phyloP scores from a whole-genome alignment of 2,329 filamentous ascomycete genomes.

The Colletotrichum chrysophilum region DNA sequence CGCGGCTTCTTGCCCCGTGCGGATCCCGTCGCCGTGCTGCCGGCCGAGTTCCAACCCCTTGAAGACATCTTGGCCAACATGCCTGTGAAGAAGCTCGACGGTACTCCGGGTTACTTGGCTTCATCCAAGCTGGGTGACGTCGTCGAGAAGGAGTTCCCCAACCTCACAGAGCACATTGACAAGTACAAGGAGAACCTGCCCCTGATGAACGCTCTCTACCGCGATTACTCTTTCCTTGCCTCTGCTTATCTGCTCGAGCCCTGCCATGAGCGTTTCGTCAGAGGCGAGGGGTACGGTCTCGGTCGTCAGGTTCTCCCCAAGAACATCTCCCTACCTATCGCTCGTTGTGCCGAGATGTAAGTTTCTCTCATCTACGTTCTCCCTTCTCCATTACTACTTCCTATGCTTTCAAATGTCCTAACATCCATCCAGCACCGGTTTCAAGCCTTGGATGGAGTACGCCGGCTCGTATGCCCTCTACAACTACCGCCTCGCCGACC shows the following conservation, averaged over 20 bases:
- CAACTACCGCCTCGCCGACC: constrained; percentile 69
- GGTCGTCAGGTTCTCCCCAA: constrained; percentile 76
- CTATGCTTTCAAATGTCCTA: neutral
- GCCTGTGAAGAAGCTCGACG: constrained; percentile 78
- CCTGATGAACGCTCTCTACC: constrained; percentile 83
- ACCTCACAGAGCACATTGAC: constrained; percentile 76
- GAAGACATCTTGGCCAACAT: constrained; percentile 76
- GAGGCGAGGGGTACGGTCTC: constrained; percentile 78
- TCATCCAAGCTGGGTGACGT: constrained; percentile 74
- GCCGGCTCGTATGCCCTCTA: constrained; percentile 72
- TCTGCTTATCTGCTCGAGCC: constrained; percentile 92
- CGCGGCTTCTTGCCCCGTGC: constrained; percentile 76
- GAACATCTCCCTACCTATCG: constrained; percentile 80
- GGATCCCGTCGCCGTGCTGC: constrained; percentile 68
- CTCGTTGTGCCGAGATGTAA: constrained; percentile 84
- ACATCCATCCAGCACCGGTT: constrained; percentile 56
- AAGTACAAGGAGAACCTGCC: constrained; percentile 76
- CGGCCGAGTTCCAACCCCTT: constrained; percentile 74
- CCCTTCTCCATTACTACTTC: neutral
- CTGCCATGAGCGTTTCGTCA: constrained; percentile 77
- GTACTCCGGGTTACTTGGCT: constrained; percentile 79
- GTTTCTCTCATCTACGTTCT: constrained; percentile 31
- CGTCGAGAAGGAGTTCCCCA: constrained; percentile 76
- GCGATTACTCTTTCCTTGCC: constrained; percentile 90
- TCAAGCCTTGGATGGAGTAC: constrained; percentile 93